These are phyloP conservation scores for Neurospora hispaniola DNA, from an alignment of 495 filamentous ascomycete species.

Conservation along the genomic window DNA sequence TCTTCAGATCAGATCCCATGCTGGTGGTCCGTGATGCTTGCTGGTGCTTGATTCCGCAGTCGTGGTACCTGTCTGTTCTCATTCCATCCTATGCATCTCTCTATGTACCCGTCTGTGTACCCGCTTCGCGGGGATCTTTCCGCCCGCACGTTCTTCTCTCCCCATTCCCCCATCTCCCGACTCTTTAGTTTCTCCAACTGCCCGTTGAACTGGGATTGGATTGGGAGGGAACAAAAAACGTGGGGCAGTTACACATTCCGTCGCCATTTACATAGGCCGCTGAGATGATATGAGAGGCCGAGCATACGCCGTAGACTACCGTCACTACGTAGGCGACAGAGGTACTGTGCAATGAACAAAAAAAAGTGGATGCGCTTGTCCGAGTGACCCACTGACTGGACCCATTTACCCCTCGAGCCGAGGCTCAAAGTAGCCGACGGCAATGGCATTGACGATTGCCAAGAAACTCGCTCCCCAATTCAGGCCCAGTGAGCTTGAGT, in stretches of 20 bases:
- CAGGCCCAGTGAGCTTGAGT: too few relatives aligned
- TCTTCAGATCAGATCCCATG: not conserved
- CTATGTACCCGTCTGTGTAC: not conserved
- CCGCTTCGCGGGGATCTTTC: not conserved
- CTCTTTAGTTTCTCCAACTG: not conserved
- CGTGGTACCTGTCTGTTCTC: not conserved
- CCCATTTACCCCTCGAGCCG: slow-evolving; percentile 16
- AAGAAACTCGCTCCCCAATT: not conserved
- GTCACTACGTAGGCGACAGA: not conserved
- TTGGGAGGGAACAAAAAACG: not conserved
- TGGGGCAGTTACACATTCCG: not conserved
- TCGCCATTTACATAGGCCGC: not conserved
- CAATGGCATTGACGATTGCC: not conserved
- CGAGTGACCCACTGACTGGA: slow-evolving; percentile 4
- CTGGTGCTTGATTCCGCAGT: not conserved
- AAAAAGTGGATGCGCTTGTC: slow-evolving; percentile 12
- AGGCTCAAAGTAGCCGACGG: slow-evolving; percentile 15
- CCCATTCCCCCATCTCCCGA: not conserved
- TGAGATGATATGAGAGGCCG: not conserved
- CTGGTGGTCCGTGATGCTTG: not conserved
- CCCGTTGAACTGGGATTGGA: not conserved
- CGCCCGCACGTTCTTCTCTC: not conserved
- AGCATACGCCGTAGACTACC: not conserved
- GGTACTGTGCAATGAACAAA: not conserved
- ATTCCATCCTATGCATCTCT: not conserved